Conservation (phyloP, 129 eudicot species). For the Escallonia herrerae region DNA sequence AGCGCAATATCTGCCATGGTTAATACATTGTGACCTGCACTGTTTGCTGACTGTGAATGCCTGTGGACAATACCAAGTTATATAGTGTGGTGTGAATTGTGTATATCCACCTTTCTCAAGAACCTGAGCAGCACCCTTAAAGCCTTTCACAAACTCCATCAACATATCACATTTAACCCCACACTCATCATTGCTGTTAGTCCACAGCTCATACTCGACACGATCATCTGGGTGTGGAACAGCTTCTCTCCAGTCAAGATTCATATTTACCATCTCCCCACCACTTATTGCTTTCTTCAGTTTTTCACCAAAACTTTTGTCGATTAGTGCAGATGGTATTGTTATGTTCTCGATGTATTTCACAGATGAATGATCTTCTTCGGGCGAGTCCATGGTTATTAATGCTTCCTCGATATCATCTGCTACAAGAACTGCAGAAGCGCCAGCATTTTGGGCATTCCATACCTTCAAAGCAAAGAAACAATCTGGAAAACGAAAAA, state of each 20-base stretch:
- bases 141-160: constrained; percentile 81
- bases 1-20: constrained; percentile 93
- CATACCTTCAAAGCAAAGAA: constrained; percentile 91
- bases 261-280: constrained; percentile 84
- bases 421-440: constrained; percentile 94
- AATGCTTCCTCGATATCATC: constrained; percentile 71
- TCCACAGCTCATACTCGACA: constrained; percentile 94
- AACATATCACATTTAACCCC: constrained; percentile 87
- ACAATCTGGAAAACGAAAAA: constrained; percentile 52
- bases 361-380: constrained; percentile 65
- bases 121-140: constrained; percentile 90
- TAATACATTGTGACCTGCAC: constrained; percentile 86
- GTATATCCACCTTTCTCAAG: constrained; percentile 94
- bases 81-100: constrained; percentile 86
- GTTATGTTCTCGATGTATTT: constrained; percentile 82
- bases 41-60: constrained; percentile 83
- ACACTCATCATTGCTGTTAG: constrained; percentile 89
- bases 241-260: constrained; percentile 96
- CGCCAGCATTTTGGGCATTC: constrained; percentile 98
- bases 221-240: constrained; percentile 99
- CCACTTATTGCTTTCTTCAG: constrained; percentile 48
- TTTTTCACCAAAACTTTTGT: constrained; percentile 58
- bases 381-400: constrained; percentile 93
- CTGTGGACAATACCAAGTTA: constrained; percentile 94
- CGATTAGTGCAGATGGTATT: constrained; percentile 83